Evolutionary conservation across 2,329 filamentous ascomycete species (phyloP).

Genomic region (Teratosphaeria zuluensis): DNA sequence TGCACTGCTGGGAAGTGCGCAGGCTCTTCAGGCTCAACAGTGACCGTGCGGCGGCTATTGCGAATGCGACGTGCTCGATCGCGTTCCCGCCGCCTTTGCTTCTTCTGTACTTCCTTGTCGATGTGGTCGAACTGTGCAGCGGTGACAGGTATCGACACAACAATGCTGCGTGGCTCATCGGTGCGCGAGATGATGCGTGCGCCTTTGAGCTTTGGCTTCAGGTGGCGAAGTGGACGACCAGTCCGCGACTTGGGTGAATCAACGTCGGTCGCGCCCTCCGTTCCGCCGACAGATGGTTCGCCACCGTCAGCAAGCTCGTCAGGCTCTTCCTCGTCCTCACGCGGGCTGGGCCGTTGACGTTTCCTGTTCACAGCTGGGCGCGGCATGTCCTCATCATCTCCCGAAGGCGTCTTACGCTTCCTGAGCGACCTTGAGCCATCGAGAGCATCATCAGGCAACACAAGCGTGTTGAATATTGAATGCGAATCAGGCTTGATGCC

Average conservation of each 20-base stretch:
- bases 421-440: constrained; percentile 69
- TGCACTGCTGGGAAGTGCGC: constrained; percentile 49
- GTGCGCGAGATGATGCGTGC: constrained; percentile 20
- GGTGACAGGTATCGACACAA: constrained; percentile 40
- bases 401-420: constrained; percentile 67
- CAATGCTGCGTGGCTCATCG: constrained; percentile 34
- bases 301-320: constrained; percentile 9
- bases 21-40: constrained; percentile 33
- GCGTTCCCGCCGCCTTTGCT: constrained; percentile 39
- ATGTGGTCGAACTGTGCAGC: constrained; percentile 26
- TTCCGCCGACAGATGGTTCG: constrained; percentile 8
- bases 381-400: constrained; percentile 40
- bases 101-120: constrained; percentile 40
- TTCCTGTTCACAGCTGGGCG: constrained; percentile 22
- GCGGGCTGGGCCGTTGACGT: constrained; percentile 17
- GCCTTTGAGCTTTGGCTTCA: constrained; percentile 29
- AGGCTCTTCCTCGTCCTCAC: constrained; percentile 12
- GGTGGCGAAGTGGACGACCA: constrained; percentile 50
- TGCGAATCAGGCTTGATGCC: constrained; percentile 59
- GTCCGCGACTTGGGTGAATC: constrained; percentile 24
- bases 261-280: constrained; percentile 12
- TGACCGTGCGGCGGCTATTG: constrained; percentile 33
- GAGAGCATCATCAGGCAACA: constrained; percentile 61
- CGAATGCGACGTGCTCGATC: constrained; percentile 29
- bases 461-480: constrained; percentile 65